phyloP scores from a whole-genome alignment of 1,284 basidiomycete species.

The Ustanciosporium gigantosporum region DNA sequence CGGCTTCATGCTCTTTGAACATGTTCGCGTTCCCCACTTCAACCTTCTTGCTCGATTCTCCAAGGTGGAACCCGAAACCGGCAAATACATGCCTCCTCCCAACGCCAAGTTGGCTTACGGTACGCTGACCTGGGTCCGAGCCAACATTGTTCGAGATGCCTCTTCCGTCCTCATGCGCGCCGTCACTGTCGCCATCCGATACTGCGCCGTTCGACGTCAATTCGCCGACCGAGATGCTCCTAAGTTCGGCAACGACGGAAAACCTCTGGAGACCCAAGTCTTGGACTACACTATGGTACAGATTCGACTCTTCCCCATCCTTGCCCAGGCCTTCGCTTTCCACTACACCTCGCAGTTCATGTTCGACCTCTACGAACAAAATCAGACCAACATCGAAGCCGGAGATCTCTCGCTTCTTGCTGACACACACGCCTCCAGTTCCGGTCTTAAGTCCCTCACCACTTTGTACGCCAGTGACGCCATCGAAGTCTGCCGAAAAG shows the following conservation, averaged over 20 bases:
- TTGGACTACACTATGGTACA: conserved; percentile 62
- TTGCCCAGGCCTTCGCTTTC: conserved; percentile 62
- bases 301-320: conserved; percentile 61
- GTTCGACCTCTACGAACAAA: conserved; percentile 60
- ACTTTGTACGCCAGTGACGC: conserved; percentile 61
- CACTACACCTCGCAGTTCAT: conserved; percentile 61
- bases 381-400: conserved; percentile 55
- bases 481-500: conserved; percentile 62
- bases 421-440: conserved; percentile 61
- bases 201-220: conserved; percentile 62
- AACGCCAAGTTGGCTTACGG: conserved; percentile 50
- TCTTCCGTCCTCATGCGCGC: conserved; percentile 59
- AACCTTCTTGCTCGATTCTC: conserved; percentile 61
- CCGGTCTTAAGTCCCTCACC: conserved; percentile 60
- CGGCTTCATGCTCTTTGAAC: conserved; percentile 54
- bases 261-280: conserved; percentile 61
- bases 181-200: conserved; percentile 61
- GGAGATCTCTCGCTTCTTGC: conserved; percentile 61
- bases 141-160: conserved; percentile 60
- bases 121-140: conserved; percentile 56
- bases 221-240: conserved; percentile 62
- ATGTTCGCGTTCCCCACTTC: conserved; percentile 60
- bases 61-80: conserved; percentile 56
- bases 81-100: conserved; percentile 44
- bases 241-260: conserved; percentile 52